Base-by-base conservation (phyloP, 2,329 filamentous ascomycete species). In the Sarocladiaceae sp. region DNA sequence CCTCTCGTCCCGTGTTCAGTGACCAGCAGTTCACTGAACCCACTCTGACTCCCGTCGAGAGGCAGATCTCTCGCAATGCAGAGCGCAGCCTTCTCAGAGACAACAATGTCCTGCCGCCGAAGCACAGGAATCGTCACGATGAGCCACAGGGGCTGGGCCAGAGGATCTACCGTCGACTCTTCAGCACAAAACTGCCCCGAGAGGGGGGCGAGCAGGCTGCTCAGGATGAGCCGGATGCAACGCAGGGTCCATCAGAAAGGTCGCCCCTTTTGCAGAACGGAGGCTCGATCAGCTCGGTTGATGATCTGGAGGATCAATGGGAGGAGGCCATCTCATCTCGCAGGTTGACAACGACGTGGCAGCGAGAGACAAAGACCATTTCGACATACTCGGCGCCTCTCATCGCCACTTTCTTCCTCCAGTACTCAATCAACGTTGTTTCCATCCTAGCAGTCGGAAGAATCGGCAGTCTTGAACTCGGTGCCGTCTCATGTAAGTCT, bases 301-400 rank as follows among this genome's bases (percentile, higher is more conserved):
- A 44, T 24, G 44, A 37, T 15, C 70, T 90, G 42, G 78, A 84
- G 53, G 74, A 80, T 55, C 83, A 87, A 58, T 95, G 88, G 88
- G 83, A 91, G 50, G 85, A 89, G 49, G 91, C 90, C 0, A 85
- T 96, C 10, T 76, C 80, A 1, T 78, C 84, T 0, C 88, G 89
- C 10, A 77, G 81, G 57, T 90, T 97, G 51, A 82, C 83, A 44
- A 96, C 90, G 4, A 94, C 88, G 4, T 97, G 90, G 89, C 83
- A 85, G 62, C 80, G 90, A 50, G 91, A 97, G 69, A 74, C 85
- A 33, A 89, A 90, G 67, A 89, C 89, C 1, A 74, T 97, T 32
- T 68, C 75, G 23, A 72, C 75, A 50, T 90, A 90, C 59, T 83
- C 85, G 2, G 69, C 73, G 23, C 85, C 85, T 1, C 66, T 91